A percentile compares a stretch with the other conserved stretches of the same genome.
These are phyloP conservation scores for Saccharomycodes ludwigii DNA, from an alignment of 805 yeast species.

Conservation along the genomic window DNA sequence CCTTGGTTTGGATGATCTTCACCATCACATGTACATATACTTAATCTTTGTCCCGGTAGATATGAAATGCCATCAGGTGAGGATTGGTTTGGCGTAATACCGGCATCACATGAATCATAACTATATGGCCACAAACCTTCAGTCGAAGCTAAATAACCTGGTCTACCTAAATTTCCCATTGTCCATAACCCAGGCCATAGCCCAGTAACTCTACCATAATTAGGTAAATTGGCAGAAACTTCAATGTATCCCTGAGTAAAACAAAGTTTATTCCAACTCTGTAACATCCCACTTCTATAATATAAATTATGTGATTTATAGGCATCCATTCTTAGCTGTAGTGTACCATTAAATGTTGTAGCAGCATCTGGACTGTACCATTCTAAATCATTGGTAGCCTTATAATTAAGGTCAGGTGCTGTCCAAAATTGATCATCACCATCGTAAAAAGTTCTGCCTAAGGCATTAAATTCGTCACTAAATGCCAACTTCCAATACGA, in stretches of 20 bases:
- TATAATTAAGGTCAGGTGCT: constrained; percentile 73
- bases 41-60: constrained; percentile 72
- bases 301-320: constrained; percentile 61
- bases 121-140: constrained; percentile 95
- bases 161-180: constrained; percentile 82
- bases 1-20: constrained; percentile 84
- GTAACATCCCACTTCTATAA: constrained; percentile 85
- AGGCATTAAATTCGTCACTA: constrained; percentile 81
- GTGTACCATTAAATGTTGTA: constrained; percentile 60
- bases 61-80: constrained; percentile 78
- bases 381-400: constrained; percentile 78
- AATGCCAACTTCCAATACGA: constrained; percentile 67
- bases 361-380: constrained; percentile 93
- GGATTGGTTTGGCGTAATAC: constrained; percentile 87
- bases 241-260: constrained; percentile 75
- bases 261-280: constrained; percentile 83
- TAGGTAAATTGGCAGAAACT: constrained; percentile 65
- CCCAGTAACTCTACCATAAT: constrained; percentile 65
- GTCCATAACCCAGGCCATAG: constrained; percentile 96
- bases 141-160: constrained; percentile 76
- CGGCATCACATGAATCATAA: constrained; percentile 78
- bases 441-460: constrained; percentile 78
- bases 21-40: constrained; percentile 68
- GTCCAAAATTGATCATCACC: constrained; percentile 90
- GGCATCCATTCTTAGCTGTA: constrained; percentile 65